Evolutionary conservation across 805 yeast genomes (phyloP), one percentile per base, ranked within the genome.

Genomic region (Wickerhamiella qilinensis): DNA sequence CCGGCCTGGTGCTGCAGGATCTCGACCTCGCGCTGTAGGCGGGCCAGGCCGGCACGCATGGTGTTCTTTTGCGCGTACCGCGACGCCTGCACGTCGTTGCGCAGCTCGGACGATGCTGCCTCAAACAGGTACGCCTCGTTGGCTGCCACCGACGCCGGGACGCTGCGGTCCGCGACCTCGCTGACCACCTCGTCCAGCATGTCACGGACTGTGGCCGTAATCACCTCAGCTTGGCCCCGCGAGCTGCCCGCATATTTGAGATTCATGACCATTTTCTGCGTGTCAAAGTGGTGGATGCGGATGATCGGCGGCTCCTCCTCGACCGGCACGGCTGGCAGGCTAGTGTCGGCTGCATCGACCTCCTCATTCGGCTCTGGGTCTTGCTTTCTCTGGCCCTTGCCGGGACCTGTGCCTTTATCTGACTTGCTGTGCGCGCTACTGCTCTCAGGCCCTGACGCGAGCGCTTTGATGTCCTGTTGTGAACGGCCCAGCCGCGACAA

Each of bases 121-220:
- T 85, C 88, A 55, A 84, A 86, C 12, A 91, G 59, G 53, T 88
- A 91, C 18, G 73, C 69, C 50, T 88, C 95, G 50, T 86, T 88
- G 45, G 86, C 94, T 14, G 84, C 60, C 47, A 84, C 94, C 44
- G 74, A 73, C 20, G 59, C 58, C 18, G 65, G 64, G 15, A 65
- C 53, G 15, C 56, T 51, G 30, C 54, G 51, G 2, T 56, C 58
- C 20, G 56, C 49, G 19, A 62, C 42, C 28, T 55, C 49, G 6
- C 50, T 47, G 28, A 66, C 47, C 16, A 59, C 54, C 6, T 48
- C 48, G 5, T 55, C 47, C 18, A 67, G 42, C 43, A 62, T 50
- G 18, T 58, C 58, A 20, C 60, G 56, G 21, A 67, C 54, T 5
- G 65, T 47, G 12, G 62, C 58, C 53, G 82, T 64, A 4, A 82